phyloP scores from a whole-genome alignment of 768 basidiomycete species.

The Pulveroboletus sp. region DNA sequence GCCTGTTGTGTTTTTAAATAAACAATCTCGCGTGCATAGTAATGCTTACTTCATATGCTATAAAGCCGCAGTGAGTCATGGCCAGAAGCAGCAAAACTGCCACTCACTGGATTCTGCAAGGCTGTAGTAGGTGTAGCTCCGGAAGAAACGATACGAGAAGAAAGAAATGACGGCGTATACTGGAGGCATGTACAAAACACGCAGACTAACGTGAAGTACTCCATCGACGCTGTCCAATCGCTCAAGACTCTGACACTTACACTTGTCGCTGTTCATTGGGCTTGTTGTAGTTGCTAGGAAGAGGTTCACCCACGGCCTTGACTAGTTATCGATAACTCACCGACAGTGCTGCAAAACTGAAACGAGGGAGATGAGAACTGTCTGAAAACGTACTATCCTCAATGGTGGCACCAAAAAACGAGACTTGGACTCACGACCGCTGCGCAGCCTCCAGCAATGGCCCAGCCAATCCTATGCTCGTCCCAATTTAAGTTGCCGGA shows the following conservation, averaged over 20 bases:
- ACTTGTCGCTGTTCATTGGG: conserved; percentile 76
- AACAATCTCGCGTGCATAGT: conserved; percentile 1
- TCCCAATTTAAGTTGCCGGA: conserved; percentile 52
- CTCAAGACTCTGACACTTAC: conserved; percentile 36
- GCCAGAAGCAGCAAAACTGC: conserved; percentile 14
- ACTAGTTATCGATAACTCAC: conserved; percentile 34
- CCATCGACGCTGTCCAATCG: neutral
- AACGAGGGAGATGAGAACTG: conserved; percentile 53
- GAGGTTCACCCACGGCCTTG: neutral
- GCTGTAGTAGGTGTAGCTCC: conserved; percentile 64
- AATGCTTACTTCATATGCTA: conserved; percentile 62
- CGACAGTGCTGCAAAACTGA: conserved; percentile 59
- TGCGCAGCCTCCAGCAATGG: conserved; percentile 61
- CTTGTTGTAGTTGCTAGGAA: conserved; percentile 62
- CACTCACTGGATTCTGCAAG: conserved; percentile 47
- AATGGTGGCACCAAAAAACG: neutral
- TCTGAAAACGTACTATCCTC: conserved; percentile 34
- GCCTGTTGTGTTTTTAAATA: conserved; percentile 43
- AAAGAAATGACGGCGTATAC: conserved; percentile 82
- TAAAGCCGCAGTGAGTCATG: conserved; percentile 15
- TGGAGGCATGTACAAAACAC: conserved; percentile 80
- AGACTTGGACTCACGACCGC: conserved; percentile 39
- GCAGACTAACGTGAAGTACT: conserved; percentile 42
- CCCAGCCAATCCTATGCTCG: conserved; percentile 66
- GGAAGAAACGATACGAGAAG: conserved; percentile 80